phyloP scores from a whole-genome alignment of 1,139 yeast genomes.

The Diutina ranongensis region DNA sequence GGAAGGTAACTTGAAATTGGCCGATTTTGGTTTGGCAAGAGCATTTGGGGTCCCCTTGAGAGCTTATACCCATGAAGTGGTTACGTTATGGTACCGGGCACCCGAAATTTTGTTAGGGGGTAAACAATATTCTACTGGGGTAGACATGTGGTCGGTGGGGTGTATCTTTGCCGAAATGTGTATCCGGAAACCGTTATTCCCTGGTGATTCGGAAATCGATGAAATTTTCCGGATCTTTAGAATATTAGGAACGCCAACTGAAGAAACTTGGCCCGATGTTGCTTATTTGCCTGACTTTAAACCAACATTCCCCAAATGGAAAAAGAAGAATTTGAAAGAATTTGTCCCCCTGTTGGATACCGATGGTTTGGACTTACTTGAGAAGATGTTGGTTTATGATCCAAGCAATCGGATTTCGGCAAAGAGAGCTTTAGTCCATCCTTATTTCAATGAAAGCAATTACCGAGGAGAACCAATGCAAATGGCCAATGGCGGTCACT shows the following conservation, averaged over 20 bases:
- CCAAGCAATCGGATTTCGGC: slow-evolving; percentile 94
- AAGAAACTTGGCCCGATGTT: slow-evolving; percentile 94
- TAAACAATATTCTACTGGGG: slow-evolving; percentile 94
- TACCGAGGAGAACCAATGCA: neutral
- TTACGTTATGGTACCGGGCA: slow-evolving; percentile 95
- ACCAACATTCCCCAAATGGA: slow-evolving; percentile 94
- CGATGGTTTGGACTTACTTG: slow-evolving; percentile 75
- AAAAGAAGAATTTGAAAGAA: slow-evolving; percentile 54
- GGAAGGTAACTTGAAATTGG: slow-evolving; percentile 90
- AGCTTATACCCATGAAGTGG: slow-evolving; percentile 96
- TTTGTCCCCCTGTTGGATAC: slow-evolving; percentile 74
- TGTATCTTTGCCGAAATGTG: slow-evolving; percentile 99
- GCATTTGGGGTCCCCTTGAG: slow-evolving; percentile 96
- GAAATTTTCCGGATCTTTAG: slow-evolving; percentile 72
- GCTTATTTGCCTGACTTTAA: slow-evolving; percentile 89
- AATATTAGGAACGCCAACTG: slow-evolving; percentile 75
- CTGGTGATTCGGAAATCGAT: slow-evolving; percentile 96
- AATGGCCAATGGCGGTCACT: neutral
- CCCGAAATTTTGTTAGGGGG: slow-evolving; percentile 96
- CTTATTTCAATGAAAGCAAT: slow-evolving; percentile 60
- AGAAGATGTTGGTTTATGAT: slow-evolving; percentile 74
- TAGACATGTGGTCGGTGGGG: slow-evolving; percentile 98
- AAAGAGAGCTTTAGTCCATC: slow-evolving; percentile 81
- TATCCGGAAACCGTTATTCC: slow-evolving; percentile 87
- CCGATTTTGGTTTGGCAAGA: slow-evolving; percentile 95